Evolutionary conservation across 2,329 filamentous ascomycete genomes (phyloP).

Genomic region (Fusarium penzigii): DNA sequence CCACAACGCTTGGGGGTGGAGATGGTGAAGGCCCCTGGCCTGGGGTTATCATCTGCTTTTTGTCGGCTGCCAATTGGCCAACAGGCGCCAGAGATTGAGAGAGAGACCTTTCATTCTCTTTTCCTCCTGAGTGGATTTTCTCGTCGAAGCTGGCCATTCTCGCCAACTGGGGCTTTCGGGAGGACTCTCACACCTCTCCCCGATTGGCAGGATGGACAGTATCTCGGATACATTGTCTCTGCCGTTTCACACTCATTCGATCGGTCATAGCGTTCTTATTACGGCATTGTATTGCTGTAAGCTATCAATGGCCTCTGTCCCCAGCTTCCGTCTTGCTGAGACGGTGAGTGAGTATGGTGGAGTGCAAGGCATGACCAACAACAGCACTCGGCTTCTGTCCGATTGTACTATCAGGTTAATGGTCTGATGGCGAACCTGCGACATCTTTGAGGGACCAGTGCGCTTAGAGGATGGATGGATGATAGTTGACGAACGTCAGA

Average conservation of each 20-base stretch:
- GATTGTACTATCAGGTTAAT: too few species aligned
- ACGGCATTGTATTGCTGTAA: neutral
- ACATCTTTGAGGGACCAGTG: too few species aligned
- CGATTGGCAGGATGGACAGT: conserved; percentile 11
- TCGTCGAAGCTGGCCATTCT: too few species aligned
- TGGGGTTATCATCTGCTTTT: too few species aligned
- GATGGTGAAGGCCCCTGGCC: neutral
- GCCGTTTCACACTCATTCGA: neutral
- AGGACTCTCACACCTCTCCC: conserved; percentile 3
- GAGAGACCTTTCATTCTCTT: too few species aligned
- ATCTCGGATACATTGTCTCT: neutral
- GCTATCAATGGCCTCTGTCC: neutral
- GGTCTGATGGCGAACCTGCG: too few species aligned
- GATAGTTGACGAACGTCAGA: conserved; percentile 5
- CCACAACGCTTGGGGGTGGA: neutral
- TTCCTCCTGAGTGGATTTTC: too few species aligned
- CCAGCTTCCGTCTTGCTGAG: conserved; percentile 6
- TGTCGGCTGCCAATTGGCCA: neutral
- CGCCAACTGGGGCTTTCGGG: neutral
- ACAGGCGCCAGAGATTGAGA: neutral
- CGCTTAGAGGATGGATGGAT: too few species aligned
- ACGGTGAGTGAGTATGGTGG: neutral
- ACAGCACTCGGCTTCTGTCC: too few species aligned
- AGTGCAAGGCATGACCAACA: too few species aligned
- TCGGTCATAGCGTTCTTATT: neutral